These are phyloP conservation scores for Theileria annulata DNA, from an alignment of 169 alveolate species.

Conservation along the genomic window DNA sequence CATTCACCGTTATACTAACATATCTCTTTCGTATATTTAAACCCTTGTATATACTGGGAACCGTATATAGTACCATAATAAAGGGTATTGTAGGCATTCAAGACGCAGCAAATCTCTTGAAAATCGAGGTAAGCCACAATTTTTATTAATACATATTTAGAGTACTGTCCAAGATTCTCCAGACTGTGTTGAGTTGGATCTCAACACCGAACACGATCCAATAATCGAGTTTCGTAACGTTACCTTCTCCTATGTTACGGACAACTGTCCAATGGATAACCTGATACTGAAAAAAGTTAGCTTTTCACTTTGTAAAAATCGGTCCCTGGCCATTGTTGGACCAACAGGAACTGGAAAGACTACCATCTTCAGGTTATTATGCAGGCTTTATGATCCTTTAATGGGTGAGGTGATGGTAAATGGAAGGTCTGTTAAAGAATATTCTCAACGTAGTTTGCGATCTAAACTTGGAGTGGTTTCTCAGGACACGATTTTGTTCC, in stretches of 20 bases:
- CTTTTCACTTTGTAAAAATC: conserved; percentile 51
- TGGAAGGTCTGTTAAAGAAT: conserved; percentile 53
- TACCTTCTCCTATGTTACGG: conserved; percentile 22
- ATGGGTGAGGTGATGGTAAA: conserved; percentile 70
- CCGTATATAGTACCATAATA: conserved; percentile 67
- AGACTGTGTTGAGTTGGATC: neutral
- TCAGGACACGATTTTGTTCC: conserved; percentile 89
- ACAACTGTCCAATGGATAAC: neutral
- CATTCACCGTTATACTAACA: conserved; percentile 44
- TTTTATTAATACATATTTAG: neutral
- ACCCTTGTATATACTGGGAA: conserved; percentile 73
- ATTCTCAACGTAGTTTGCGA: conserved; percentile 67
- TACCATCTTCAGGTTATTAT: conserved; percentile 67
- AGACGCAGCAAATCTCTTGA: conserved; percentile 42
- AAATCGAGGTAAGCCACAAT: conserved; percentile 15
- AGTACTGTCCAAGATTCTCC: conserved; percentile 2
- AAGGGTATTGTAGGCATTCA: conserved; percentile 55
- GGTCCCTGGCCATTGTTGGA: conserved; percentile 76
- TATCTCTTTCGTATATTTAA: conserved; percentile 69
- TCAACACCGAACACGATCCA: conserved; percentile 10
- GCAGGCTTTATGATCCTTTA: conserved; percentile 71
- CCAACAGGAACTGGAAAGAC: conserved; percentile 81
- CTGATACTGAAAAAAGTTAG: conserved; percentile 32
- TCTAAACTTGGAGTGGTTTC: conserved; percentile 79
- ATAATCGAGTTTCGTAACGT: conserved; percentile 54